Conservation (phyloP, 1,139 yeast genomes). For the Debaryomyces singareniensis region DNA sequence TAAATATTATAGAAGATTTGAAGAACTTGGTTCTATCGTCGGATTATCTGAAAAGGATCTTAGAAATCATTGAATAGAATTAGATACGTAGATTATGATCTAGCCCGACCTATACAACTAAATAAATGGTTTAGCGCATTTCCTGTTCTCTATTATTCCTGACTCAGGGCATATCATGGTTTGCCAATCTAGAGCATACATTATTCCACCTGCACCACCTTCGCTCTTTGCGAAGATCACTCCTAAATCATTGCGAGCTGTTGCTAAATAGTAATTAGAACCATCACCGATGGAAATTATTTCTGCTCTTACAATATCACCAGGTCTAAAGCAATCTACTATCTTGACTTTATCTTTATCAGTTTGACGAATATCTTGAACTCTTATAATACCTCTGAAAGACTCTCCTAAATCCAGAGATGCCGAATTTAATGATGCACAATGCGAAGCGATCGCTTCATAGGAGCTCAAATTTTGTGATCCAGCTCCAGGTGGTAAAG, state of each 20-base stretch:
- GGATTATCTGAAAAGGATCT: constrained; percentile 65
- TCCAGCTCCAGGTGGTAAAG: constrained; percentile 48
- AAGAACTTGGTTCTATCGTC: constrained; percentile 31
- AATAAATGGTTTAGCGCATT: constrained; percentile 83
- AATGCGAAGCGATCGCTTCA: constrained; percentile 42
- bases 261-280: constrained; percentile 77
- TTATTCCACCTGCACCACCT: constrained; percentile 66
- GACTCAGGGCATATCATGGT: constrained; percentile 77
- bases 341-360: constrained; percentile 85
- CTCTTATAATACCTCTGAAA: constrained; percentile 80
- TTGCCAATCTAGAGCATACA: constrained; percentile 96
- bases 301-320: constrained; percentile 83
- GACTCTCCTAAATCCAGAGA: constrained; percentile 81
- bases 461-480: constrained; percentile 37
- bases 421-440: constrained; percentile 26
- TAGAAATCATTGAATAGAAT: constrained; percentile 29
- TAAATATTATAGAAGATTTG: constrained; percentile 32
- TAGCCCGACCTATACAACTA: neutral
- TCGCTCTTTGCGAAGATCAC: constrained; percentile 79
- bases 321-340: constrained; percentile 77
- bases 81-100: neutral
- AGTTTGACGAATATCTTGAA: constrained; percentile 85
- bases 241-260: constrained; percentile 89
- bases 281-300: constrained; percentile 92
- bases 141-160: constrained; percentile 73